Percentiles rank a stretch among this genome's conserved stretches.
These are phyloP conservation scores for Phytopythium ostracodes DNA, from an alignment of 352 stramenopile genomes.

Conservation along the genomic window DNA sequence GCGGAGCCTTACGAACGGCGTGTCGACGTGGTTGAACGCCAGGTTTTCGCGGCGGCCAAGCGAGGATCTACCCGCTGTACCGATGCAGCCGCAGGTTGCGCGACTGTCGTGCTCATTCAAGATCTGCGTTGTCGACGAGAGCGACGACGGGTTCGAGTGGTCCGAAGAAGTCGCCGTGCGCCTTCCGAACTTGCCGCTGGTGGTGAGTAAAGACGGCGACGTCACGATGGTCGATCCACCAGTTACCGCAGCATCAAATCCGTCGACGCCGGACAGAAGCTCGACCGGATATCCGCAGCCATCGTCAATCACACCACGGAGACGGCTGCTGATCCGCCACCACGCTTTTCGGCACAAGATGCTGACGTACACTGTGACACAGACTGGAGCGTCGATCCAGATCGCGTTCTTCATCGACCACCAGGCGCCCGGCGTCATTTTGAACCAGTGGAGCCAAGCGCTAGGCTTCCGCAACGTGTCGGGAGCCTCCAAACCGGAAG, in stretches of 20 bases:
- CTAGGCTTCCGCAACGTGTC: conserved; percentile 52
- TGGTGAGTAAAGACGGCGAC: conserved; percentile 22
- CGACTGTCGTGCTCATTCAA: conserved; percentile 50
- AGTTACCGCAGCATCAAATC: conserved; percentile 9
- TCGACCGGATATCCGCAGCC: conserved; percentile 35
- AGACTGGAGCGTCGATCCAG: conserved; percentile 40
- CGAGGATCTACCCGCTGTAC: conserved; percentile 19
- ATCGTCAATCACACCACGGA: conserved; percentile 39
- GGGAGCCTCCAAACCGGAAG: conserved; percentile 41
- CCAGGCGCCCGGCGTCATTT: conserved; percentile 55
- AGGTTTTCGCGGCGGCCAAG: conserved; percentile 36
- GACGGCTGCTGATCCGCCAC: conserved; percentile 58
- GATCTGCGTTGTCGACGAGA: conserved; percentile 17
- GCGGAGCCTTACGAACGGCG: conserved; percentile 37
- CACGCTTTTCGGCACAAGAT: conserved; percentile 46
- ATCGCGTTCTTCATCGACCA: conserved; percentile 69
- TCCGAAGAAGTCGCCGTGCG: conserved; percentile 42
- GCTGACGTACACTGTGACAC: conserved; percentile 66
- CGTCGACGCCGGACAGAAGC: conserved; percentile 5
- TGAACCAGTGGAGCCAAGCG: conserved; percentile 55
- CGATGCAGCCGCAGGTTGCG: conserved; percentile 26
- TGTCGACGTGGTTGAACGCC: conserved; percentile 54
- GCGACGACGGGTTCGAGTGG: conserved; percentile 34
- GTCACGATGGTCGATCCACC: conserved; percentile 19
- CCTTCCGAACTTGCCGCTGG: conserved; percentile 33